phyloP scores from a whole-genome alignment of 2,329 filamentous ascomycete genomes.

The Colletotrichum musicola region DNA sequence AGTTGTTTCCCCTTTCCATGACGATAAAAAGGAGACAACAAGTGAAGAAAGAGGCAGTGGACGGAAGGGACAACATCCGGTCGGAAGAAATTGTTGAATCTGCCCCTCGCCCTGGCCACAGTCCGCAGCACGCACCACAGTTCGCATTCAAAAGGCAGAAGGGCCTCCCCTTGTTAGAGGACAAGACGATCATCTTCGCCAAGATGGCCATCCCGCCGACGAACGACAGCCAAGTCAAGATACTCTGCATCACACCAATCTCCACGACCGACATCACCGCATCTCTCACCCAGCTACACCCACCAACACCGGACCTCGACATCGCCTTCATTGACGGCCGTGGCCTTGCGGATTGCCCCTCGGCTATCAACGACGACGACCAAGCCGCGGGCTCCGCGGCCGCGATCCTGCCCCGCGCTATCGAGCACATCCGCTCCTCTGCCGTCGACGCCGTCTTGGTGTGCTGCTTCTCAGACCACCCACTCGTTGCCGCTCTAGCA shows the following conservation, averaged over 20 bases:
- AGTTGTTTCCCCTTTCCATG: too few relatives aligned
- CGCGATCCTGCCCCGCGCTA: conserved; percentile 10
- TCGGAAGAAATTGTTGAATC: too few relatives aligned
- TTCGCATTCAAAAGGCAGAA: too few relatives aligned
- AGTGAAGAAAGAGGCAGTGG: too few relatives aligned
- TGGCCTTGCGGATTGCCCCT: conserved; percentile 11
- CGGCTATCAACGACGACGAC: conserved; percentile 25
- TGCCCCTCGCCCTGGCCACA: too few relatives aligned
- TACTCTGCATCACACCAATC: conserved; percentile 34
- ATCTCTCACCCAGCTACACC: conserved; percentile 6
- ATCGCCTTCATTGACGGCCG: conserved; percentile 27
- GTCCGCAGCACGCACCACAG: too few relatives aligned
- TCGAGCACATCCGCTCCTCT: conserved; percentile 11
- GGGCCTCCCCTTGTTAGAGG: too few relatives aligned
- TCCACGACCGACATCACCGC: conserved; percentile 33
- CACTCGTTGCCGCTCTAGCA: conserved; percentile 20
- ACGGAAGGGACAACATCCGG: too few relatives aligned
- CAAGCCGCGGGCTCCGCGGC: conserved; percentile 9
- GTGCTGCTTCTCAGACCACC: conserved; percentile 36
- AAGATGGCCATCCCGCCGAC: background rate
- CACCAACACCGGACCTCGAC: background rate
- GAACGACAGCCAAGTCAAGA: background rate
- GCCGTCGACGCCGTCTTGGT: conserved; percentile 18
- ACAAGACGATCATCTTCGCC: too few relatives aligned
- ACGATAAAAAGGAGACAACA: too few relatives aligned